Percentiles rank a stretch among this genome's conserved stretches.
Conservation (phyloP, 768 basidiomycete genomes). For the Suillus placidus region DNA sequence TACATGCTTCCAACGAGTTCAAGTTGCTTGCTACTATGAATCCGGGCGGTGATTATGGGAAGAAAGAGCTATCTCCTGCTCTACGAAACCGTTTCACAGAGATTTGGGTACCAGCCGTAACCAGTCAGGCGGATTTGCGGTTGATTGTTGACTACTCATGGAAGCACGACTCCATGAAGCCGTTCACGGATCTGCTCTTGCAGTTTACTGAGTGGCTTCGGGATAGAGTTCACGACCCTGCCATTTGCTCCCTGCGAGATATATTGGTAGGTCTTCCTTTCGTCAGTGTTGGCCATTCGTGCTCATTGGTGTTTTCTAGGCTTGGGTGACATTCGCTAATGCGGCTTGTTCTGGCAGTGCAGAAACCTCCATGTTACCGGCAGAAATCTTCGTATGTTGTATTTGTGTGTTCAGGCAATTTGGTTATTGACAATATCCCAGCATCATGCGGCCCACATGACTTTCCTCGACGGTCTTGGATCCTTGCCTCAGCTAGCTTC, state of each 20-base stretch:
- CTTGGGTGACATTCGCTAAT: conserved; percentile 93
- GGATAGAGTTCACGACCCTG: conserved; percentile 56
- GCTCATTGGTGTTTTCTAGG: conserved; percentile 45
- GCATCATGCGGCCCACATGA: conserved; percentile 95
- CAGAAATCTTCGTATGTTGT: conserved; percentile 66
- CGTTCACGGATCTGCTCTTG: conserved; percentile 64
- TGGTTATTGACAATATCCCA: conserved; percentile 35
- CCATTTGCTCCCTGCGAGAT: conserved; percentile 81
- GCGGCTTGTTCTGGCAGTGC: conserved; percentile 41
- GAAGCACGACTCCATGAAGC: conserved; percentile 53
- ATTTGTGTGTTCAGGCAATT: neutral
- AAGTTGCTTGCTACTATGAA: conserved; percentile 98
- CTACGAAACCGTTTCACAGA: conserved; percentile 98
- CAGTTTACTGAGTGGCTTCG: conserved; percentile 85
- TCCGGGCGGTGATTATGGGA: conserved; percentile 98
- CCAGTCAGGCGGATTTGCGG: conserved; percentile 69
- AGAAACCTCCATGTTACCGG: conserved; percentile 39
- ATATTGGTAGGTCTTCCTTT: conserved; percentile 62
- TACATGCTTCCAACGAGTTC: conserved; percentile 71
- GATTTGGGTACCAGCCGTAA: conserved; percentile 94
- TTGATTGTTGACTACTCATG: conserved; percentile 78
- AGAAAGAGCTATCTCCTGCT: conserved; percentile 97
- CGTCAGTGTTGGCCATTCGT: neutral
- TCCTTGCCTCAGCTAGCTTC: conserved; percentile 73
- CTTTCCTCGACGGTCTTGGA: conserved; percentile 85